A percentile compares a stretch with the other conserved stretches of the same genome.
Evolutionary conservation across 495 filamentous ascomycete genomes (phyloP).

Genomic region (Penicillium riverlandense): DNA sequence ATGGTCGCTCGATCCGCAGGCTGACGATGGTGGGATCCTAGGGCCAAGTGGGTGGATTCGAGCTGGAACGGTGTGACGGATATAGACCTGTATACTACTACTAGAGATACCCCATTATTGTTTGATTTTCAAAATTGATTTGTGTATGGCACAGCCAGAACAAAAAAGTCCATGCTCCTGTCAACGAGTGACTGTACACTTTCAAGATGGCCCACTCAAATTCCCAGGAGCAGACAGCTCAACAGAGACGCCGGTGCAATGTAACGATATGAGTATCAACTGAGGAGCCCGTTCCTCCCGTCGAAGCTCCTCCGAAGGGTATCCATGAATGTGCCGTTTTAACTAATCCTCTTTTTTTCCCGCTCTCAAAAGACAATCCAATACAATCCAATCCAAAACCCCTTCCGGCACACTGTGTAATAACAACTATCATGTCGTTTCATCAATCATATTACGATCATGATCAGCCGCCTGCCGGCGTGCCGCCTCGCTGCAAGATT

Average conservation of each 20-base stretch:
- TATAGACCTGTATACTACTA: background rate
- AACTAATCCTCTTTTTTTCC: constrained; percentile 1
- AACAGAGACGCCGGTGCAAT: constrained; percentile 24
- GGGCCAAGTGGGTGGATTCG: constrained; percentile 35
- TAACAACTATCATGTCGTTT: background rate
- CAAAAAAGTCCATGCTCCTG: no score
- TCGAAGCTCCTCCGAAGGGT: constrained; percentile 8
- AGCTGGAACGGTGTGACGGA: background rate
- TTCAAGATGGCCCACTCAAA: background rate
- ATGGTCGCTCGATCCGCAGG: constrained; percentile 68
- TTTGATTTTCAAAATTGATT: no score
- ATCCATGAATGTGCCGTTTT: constrained; percentile 25
- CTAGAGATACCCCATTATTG: constrained; percentile 7
- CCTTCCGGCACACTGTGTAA: constrained; percentile 15
- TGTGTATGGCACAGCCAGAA: no score
- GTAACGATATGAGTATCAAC: constrained; percentile 2
- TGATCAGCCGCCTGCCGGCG: constrained; percentile 36
- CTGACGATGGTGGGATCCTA: constrained; percentile 44
- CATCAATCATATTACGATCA: background rate
- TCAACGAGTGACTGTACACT: no score
- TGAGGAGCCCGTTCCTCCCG: no score
- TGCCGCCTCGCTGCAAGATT: constrained; percentile 30
- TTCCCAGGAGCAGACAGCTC: background rate
- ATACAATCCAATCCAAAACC: constrained; percentile 11
- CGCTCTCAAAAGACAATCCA: no score